Conservation (phyloP, 345 rosid genomes). For the Euphorbia lathyris region DNA sequence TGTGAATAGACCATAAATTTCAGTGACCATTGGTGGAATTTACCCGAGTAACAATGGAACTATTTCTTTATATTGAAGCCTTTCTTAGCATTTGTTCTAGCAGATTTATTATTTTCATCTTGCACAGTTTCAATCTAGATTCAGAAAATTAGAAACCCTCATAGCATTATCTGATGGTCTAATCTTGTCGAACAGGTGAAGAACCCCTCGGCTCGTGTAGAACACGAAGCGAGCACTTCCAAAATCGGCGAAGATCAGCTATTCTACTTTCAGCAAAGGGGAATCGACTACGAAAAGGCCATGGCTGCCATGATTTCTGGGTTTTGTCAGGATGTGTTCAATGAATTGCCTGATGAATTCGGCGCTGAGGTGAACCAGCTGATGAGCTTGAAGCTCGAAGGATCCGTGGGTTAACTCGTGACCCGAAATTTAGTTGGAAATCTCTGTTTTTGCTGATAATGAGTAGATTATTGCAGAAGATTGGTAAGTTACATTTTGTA, state of each 20-base stretch:
- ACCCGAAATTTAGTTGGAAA: background rate
- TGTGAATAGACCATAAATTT: too few relatives aligned
- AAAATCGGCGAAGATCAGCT: slow-evolving; percentile 92
- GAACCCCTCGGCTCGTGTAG: slow-evolving; percentile 81
- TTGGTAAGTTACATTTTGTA: slow-evolving; percentile 1
- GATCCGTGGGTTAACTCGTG: slow-evolving; percentile 71
- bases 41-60: background rate
- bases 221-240: slow-evolving; percentile 97
- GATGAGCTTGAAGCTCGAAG: slow-evolving; percentile 92
- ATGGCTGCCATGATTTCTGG: slow-evolving; percentile 98
- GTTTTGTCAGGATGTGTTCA: slow-evolving; percentile 86
- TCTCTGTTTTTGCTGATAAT: background rate
- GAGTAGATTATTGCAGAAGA: background rate
- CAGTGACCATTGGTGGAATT: too few relatives aligned
- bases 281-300: slow-evolving; percentile 88
- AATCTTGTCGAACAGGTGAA: slow-evolving; percentile 49
- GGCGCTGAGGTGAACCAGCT: slow-evolving; percentile 89
- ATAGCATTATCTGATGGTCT: slow-evolving; percentile 4
- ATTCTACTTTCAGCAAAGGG: slow-evolving; percentile 97
- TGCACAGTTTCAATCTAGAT: background rate
- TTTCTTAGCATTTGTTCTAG: background rate
- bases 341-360: slow-evolving; percentile 86
- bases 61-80: background rate
- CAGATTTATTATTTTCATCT: background rate
- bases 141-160: background rate